Evolutionary conservation across 495 filamentous ascomycete genomes (phyloP).

Genomic region (Extremus antarcticus): DNA sequence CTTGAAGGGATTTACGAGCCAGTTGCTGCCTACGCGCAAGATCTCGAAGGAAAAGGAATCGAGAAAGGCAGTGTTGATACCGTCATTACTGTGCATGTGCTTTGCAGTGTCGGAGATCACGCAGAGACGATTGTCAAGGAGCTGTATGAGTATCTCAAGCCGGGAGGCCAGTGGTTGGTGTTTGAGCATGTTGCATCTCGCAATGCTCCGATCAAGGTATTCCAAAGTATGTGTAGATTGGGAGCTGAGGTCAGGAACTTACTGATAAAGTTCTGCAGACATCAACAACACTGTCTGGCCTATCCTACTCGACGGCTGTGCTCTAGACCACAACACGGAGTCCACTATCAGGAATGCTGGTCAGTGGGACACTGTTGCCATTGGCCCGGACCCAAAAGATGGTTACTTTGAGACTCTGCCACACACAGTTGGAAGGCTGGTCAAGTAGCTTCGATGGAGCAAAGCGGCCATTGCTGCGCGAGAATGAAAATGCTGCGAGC

Average conservation of each 20-base stretch:
- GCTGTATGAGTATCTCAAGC: constrained; percentile 52
- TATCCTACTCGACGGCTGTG: neutral
- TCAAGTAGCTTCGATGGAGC: neutral
- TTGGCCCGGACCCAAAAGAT: neutral
- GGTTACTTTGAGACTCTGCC: constrained; percentile 1
- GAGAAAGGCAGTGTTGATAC: constrained; percentile 49
- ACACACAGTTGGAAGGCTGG: constrained; percentile 1
- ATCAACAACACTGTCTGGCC: neutral
- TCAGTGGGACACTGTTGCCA: neutral
- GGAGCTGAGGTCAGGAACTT: too few species aligned
- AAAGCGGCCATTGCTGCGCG: too few species aligned
- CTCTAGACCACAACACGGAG: neutral
- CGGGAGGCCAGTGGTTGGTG: constrained; percentile 55
- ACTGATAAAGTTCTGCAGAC: neutral
- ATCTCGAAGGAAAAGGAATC: constrained; percentile 37
- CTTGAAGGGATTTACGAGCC: constrained; percentile 51
- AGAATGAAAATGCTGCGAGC: too few species aligned
- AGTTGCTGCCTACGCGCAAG: constrained; percentile 48
- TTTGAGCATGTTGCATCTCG: constrained; percentile 52
- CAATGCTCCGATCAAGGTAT: neutral
- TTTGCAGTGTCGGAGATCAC: constrained; percentile 55
- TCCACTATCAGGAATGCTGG: neutral
- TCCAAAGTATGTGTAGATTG: neutral
- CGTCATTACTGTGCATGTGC: constrained; percentile 54
- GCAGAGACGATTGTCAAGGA: constrained; percentile 40